These are phyloP conservation scores for Lignosus rhinocerotis DNA, from an alignment of 1,284 basidiomycete species.

Conservation along the genomic window DNA sequence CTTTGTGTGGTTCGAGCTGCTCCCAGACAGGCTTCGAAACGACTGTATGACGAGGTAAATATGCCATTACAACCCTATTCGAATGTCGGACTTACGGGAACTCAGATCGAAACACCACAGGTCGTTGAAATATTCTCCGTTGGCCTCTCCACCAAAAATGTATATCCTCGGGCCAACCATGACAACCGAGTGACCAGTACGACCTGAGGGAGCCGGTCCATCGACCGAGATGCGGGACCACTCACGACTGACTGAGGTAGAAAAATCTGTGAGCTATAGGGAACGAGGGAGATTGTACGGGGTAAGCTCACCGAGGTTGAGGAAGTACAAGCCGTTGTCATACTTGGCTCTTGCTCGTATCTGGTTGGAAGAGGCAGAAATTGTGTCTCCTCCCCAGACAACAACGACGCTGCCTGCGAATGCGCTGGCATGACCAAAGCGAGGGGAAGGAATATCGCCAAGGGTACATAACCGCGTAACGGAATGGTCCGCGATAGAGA, in stretches of 20 bases:
- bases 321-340: constrained; percentile 91
- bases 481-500: constrained; percentile 74
- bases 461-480: constrained; percentile 78
- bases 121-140: constrained; percentile 90
- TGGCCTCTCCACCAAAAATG: constrained; percentile 92
- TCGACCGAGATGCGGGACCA: constrained; percentile 85
- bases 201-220: constrained; percentile 76
- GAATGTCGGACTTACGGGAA: constrained; percentile 58
- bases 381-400: constrained; percentile 96
- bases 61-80: background rate
- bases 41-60: constrained; percentile 6
- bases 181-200: constrained; percentile 93
- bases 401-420: constrained; percentile 92
- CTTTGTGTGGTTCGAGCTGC: constrained; percentile 15
- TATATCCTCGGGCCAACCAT: constrained; percentile 90
- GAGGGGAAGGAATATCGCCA: constrained; percentile 83
- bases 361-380: constrained; percentile 31
- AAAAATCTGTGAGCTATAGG: background rate
- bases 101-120: constrained; percentile 94
- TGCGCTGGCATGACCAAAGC: constrained; percentile 93
- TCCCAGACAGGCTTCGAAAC: constrained; percentile 23
- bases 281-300: background rate
- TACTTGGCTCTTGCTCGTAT: constrained; percentile 52
- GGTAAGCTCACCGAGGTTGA: constrained; percentile 76
- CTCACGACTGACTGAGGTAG: constrained; percentile 69